A percentile compares a stretch with the other conserved stretches of the same genome.
phyloP scores from a whole-genome alignment of 192 early-diverging fungal genomes.

The Podila epicladia region DNA sequence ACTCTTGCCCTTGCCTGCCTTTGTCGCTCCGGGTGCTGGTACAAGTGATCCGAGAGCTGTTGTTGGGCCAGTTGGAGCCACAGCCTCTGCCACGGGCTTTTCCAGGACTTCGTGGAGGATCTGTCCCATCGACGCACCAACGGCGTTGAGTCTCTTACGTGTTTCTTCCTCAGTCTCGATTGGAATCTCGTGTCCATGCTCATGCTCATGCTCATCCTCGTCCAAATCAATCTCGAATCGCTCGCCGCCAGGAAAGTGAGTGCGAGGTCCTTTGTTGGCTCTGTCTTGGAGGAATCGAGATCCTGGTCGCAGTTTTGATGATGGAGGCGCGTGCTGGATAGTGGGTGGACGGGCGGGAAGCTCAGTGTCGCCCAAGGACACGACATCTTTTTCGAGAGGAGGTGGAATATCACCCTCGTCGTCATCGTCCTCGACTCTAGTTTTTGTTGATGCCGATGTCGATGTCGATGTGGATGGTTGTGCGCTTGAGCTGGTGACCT shows the following conservation, averaged over 20 bases:
- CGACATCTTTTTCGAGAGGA: constrained; percentile 37
- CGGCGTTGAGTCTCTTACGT: constrained; percentile 10
- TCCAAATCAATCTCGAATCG: constrained; percentile 41
- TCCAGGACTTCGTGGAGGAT: constrained; percentile 44
- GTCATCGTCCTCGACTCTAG: constrained; percentile 15
- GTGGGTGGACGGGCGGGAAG: constrained; percentile 11
- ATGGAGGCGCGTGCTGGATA: constrained; percentile 6
- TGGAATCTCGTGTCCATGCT: not conserved
- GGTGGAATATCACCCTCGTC: constrained; percentile 30
- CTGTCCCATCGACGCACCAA: constrained; percentile 40
- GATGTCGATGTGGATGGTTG: constrained; percentile 6
- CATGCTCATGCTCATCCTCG: constrained; percentile 8
- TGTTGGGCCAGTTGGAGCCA: constrained; percentile 27
- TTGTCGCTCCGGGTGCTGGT: constrained; percentile 7
- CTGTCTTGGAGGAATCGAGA: constrained; percentile 42
- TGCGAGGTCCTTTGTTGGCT: constrained; percentile 39
- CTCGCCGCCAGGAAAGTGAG: constrained; percentile 37
- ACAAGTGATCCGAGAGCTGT: constrained; percentile 19
- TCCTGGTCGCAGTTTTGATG: constrained; percentile 13
- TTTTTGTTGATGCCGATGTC: not conserved
- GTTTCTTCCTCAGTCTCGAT: constrained; percentile 48
- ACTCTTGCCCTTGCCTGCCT: constrained; percentile 38
- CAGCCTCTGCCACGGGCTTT: constrained; percentile 30
- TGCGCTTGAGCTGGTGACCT: constrained; percentile 7
- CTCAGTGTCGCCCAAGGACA: constrained; percentile 17